A percentile compares a stretch with the other conserved stretches of the same genome.
Conservation (phyloP, 2,329 filamentous ascomycete species). For the Rhynchosporium graminicola region DNA sequence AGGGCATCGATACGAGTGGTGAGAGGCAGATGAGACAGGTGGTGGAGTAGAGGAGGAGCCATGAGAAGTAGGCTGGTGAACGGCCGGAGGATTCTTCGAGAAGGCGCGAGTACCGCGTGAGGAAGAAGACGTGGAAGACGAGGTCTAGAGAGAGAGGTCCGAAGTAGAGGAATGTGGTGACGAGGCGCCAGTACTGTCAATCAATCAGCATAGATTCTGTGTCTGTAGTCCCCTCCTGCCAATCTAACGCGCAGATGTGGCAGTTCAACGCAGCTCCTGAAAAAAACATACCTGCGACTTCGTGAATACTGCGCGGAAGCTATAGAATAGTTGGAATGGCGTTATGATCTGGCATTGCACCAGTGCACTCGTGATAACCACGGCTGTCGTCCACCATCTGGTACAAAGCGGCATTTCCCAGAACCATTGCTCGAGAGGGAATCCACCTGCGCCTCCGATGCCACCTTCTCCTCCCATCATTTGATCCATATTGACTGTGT, state of each 20-base stretch:
- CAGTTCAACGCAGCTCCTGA: neutral
- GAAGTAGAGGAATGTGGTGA: constrained; percentile 97
- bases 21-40: constrained; percentile 78
- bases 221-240: neutral
- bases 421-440: constrained; percentile 96
- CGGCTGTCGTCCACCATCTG: constrained; percentile 94
- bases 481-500: constrained; percentile 37
- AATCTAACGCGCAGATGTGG: constrained; percentile 4
- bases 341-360: constrained; percentile 93
- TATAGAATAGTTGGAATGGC: constrained; percentile 96
- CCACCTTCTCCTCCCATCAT: constrained; percentile 40
- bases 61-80: constrained; percentile 91
- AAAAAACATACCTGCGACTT: constrained; percentile 76
- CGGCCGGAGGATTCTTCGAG: constrained; percentile 93
- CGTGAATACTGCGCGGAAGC: constrained; percentile 84
- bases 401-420: constrained; percentile 98
- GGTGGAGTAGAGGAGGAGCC: constrained; percentile 86
- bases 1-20: constrained; percentile 86
- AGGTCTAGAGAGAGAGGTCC: constrained; percentile 92
- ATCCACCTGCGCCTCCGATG: constrained; percentile 55
- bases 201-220: neutral
- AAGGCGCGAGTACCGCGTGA: constrained; percentile 92
- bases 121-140: constrained; percentile 97
- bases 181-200: constrained; percentile 89
- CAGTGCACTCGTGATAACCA: constrained; percentile 80